phyloP scores from a whole-genome alignment of 1,139 yeast genomes.

The Geotrichum phurueaensis region DNA sequence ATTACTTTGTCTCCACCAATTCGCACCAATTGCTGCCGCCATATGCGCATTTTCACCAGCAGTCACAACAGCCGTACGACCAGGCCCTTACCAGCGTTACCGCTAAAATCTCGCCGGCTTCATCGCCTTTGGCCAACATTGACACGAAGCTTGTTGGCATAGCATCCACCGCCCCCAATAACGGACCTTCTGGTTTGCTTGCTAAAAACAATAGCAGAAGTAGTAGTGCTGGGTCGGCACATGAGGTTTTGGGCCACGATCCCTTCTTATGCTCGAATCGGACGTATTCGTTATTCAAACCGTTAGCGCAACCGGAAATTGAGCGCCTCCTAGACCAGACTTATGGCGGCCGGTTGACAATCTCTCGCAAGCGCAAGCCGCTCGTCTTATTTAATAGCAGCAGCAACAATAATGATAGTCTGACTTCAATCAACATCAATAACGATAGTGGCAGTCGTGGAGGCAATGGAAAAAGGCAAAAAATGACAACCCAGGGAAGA shows the following conservation, averaged over 20 bases:
- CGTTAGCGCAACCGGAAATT: neutral
- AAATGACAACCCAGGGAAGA: slow-evolving; percentile 11
- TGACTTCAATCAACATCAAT: neutral
- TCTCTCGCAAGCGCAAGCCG: slow-evolving; percentile 16
- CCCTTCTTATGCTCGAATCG: slow-evolving; percentile 4
- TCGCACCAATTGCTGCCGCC: neutral
- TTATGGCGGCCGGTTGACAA: slow-evolving; percentile 12
- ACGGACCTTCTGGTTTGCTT: too few relatives aligned
- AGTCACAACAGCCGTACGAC: neutral
- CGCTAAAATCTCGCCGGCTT: neutral
- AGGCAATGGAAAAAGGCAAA: neutral
- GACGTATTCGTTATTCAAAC: slow-evolving; percentile 10
- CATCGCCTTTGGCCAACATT: neutral
- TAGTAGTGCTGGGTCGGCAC: neutral
- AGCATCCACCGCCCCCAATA: neutral
- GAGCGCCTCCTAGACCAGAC: neutral
- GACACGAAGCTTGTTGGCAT: neutral
- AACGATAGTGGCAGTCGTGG: neutral
- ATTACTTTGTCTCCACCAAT: neutral
- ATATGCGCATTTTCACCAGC: neutral
- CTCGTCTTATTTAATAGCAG: neutral
- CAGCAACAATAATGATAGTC: neutral
- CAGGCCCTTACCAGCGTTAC: neutral
- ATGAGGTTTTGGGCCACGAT: neutral
- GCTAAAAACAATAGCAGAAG: neutral